Evolutionary conservation across 2,329 filamentous ascomycete species (phyloP).

Genomic region (Tympanopsis confertula): DNA sequence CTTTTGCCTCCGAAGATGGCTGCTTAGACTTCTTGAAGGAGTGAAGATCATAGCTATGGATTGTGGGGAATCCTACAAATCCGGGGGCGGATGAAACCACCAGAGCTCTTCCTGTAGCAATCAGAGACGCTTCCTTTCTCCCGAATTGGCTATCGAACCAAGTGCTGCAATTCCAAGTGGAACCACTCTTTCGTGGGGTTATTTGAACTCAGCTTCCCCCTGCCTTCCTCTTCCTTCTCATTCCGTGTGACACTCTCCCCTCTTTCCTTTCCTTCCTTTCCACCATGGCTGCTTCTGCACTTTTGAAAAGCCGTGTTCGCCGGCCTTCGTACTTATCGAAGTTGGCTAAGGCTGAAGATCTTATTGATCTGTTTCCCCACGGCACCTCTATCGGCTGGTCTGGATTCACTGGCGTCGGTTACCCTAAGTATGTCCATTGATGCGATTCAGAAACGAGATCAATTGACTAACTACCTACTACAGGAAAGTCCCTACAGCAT

Average conservation of each 20-base stretch:
- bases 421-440: constrained; percentile 61
- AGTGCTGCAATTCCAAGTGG: no score
- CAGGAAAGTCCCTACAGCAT: constrained; percentile 71
- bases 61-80: no score
- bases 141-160: no score
- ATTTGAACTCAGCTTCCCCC: no score
- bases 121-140: no score
- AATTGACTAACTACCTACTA: constrained; percentile 5
- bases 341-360: constrained; percentile 66
- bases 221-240: constrained; percentile 5
- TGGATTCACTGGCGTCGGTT: constrained; percentile 81
- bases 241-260: constrained; percentile 4
- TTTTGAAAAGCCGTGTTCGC: constrained; percentile 64
- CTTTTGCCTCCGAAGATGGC: no score
- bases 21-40: no score
- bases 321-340: constrained; percentile 71
- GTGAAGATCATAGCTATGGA: no score
- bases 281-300: constrained; percentile 51
- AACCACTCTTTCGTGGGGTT: no score
- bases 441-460: constrained; percentile 3
- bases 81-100: no score
- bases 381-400: constrained; percentile 83
- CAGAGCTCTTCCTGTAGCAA: no score
- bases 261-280: constrained; percentile 2
- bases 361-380: constrained; percentile 72